phyloP scores from a whole-genome alignment of 768 basidiomycete genomes.

The Lyophyllum shimeji region DNA sequence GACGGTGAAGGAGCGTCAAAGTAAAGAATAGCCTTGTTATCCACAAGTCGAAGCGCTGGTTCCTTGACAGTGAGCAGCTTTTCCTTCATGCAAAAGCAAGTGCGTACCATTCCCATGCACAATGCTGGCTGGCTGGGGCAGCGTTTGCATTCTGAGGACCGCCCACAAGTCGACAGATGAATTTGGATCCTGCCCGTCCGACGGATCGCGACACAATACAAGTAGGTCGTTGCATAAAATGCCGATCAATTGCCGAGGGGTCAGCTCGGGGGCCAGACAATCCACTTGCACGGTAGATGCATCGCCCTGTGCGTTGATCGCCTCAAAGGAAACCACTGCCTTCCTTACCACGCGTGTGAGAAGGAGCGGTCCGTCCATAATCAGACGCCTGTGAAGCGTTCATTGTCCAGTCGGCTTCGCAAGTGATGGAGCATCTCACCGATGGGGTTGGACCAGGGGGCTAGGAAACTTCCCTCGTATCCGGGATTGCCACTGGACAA shows the following conservation, averaged over 20 bases:
- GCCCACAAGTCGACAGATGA: constrained; percentile 92
- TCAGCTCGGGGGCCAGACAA: constrained; percentile 84
- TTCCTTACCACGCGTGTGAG: constrained; percentile 92
- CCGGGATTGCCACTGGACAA: constrained; percentile 87
- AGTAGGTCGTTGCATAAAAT: constrained; percentile 92
- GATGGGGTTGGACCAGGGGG: constrained; percentile 97
- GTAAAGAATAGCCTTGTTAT: constrained; percentile 90
- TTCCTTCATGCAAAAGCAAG: not conserved
- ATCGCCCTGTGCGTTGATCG: constrained; percentile 74
- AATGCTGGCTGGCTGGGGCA: constrained; percentile 87
- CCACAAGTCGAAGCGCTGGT: constrained; percentile 80
- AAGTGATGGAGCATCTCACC: constrained; percentile 46
- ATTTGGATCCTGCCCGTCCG: constrained; percentile 73
- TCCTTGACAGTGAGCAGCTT: constrained; percentile 2
- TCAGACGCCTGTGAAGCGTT: constrained; percentile 62
- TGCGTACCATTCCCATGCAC: constrained; percentile 78
- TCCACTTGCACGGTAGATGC: constrained; percentile 85
- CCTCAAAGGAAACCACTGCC: constrained; percentile 77
- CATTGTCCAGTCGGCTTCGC: constrained; percentile 6
- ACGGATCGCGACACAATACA: constrained; percentile 87
- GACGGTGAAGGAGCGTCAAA: constrained; percentile 84
- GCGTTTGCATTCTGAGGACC: constrained; percentile 92
- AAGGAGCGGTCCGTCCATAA: constrained; percentile 87
- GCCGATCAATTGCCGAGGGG: constrained; percentile 74
- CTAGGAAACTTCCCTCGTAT: constrained; percentile 93